phyloP scores from a whole-genome alignment of 768 basidiomycete species.

The Sistotremastrum suecicum region DNA sequence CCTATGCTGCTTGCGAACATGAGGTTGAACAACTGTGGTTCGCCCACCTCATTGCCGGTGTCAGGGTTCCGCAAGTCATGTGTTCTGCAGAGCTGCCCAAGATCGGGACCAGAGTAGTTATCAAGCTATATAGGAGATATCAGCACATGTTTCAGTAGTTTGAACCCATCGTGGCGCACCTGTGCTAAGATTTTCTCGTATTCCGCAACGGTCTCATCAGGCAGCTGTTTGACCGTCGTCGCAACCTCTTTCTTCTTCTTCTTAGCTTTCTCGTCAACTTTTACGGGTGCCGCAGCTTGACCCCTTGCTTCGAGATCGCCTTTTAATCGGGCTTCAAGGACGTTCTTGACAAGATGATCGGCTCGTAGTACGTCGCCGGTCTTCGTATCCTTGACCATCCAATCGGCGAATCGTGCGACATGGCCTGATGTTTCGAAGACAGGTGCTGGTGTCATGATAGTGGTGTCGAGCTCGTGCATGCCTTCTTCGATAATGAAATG shows the following conservation, averaged over 20 bases:
- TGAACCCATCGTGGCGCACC: constrained; percentile 30
- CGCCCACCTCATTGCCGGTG: constrained; percentile 82
- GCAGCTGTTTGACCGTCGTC: constrained; percentile 62
- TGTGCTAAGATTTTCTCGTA: constrained; percentile 83
- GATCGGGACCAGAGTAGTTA: constrained; percentile 80
- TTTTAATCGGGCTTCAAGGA: constrained; percentile 78
- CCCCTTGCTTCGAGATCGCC: constrained; percentile 88
- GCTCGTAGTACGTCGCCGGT: constrained; percentile 96
- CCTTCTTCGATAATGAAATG: constrained; percentile 98
- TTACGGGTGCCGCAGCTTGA: constrained; percentile 35
- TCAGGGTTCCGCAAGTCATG: constrained; percentile 79
- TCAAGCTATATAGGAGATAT: constrained; percentile 46
- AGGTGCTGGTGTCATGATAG: constrained; percentile 88
- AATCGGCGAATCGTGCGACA: constrained; percentile 95
- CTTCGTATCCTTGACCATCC: constrained; percentile 95
- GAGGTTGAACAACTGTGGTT: constrained; percentile 93
- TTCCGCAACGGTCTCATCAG: constrained; percentile 57
- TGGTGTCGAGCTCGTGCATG: constrained; percentile 98
- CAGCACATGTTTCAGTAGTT: not conserved
- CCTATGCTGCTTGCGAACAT: constrained; percentile 98
- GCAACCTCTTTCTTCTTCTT: constrained; percentile 47
- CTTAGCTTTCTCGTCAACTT: constrained; percentile 41
- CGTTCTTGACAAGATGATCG: constrained; percentile 89
- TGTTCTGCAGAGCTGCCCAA: constrained; percentile 75
- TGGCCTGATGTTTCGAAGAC: constrained; percentile 97